These are phyloP conservation scores for Dendrobium nobile DNA, from an alignment of 106 monocot genomes.

Conservation along the genomic window DNA sequence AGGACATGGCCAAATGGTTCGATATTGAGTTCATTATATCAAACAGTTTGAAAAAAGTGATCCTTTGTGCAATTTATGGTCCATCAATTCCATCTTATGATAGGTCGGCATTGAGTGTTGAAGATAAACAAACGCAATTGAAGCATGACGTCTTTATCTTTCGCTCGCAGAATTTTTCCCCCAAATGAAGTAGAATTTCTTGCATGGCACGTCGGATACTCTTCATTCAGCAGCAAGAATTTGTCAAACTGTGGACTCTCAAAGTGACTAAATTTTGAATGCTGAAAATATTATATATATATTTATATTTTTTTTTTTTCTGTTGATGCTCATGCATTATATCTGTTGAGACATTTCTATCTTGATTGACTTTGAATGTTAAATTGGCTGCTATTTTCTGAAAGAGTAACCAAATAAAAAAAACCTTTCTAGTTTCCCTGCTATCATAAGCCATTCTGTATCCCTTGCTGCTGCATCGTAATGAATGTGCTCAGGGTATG, in stretches of 20 bases:
- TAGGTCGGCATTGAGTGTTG: constrained; percentile 90
- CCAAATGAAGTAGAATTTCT: constrained; percentile 55
- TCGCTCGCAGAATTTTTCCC: constrained; percentile 70
- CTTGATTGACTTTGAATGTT: too few relatives aligned
- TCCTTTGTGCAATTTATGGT: not conserved
- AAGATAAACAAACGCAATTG: constrained; percentile 63
- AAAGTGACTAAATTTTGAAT: constrained; percentile 35
- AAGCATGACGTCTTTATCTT: constrained; percentile 39
- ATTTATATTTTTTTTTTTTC: not conserved
- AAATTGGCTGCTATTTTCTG: too few relatives aligned
- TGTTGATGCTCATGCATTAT: not conserved
- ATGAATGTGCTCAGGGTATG: too few relatives aligned
- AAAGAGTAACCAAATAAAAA: not conserved
- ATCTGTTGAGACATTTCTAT: not conserved
- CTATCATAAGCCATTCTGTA: not conserved
- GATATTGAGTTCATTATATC: not conserved
- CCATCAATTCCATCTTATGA: constrained; percentile 5
- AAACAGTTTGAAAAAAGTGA: not conserved
- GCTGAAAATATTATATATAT: too few relatives aligned
- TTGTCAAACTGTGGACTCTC: constrained; percentile 83
- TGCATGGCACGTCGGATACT: constrained; percentile 37
- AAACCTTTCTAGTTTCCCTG: not conserved
- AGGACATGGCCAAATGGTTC: not conserved
- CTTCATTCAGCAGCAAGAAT: constrained; percentile 50
- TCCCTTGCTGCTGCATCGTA: too few relatives aligned